Evolutionary conservation across 768 basidiomycete genomes (phyloP), one percentile per base, ranked within the genome.

Genomic region (Mycena filopes): DNA sequence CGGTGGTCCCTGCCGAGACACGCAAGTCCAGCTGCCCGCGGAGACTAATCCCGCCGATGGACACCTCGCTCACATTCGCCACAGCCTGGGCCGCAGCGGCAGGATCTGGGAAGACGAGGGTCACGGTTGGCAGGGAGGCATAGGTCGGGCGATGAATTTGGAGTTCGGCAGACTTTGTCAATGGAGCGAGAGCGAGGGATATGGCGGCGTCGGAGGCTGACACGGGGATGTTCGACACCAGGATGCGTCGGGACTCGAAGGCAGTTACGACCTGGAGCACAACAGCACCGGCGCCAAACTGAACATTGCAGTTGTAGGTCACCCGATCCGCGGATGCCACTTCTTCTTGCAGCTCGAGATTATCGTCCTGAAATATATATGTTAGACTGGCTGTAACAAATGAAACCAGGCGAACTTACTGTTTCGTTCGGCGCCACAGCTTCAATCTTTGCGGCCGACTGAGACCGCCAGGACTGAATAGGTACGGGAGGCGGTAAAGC

Each of bases 161-260:
- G 20, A 61, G 29, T 26, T 54, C 45, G 4, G 60, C 33, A 15
- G 43, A 31, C 7, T 7, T 11, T 18, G 51, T 26, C 2, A 55
- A n/a, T 16, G 9, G 18, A 7, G 43, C 46, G 31, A 61, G 16
- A 7, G 51, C 51, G 29, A 16, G 13, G 36, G 43, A 36, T 16
- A 61, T 61, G 16, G 16, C 51, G 33, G 6, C 15, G 26, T 61
- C 60, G 11, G 60, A 45, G 51, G 50, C 31, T 4, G 60, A 54
- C 10, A 67, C 26, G 16, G 84, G 81, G 21, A 87, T 70, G 55
- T 83, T 82, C 16, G 78, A 77, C 11, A 88, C 65, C 29, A 80
- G 60, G 43, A 85, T 67, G 31, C 70, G 74, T 16, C 55, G 68
- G 3, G 82, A 80, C 58, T 86, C 83, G 9, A 80, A 79, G 1